Percentiles rank a stretch among this genome's conserved stretches.
Conservation (phyloP, 2,329 filamentous ascomycete genomes). For the Aspergillus sp. region DNA sequence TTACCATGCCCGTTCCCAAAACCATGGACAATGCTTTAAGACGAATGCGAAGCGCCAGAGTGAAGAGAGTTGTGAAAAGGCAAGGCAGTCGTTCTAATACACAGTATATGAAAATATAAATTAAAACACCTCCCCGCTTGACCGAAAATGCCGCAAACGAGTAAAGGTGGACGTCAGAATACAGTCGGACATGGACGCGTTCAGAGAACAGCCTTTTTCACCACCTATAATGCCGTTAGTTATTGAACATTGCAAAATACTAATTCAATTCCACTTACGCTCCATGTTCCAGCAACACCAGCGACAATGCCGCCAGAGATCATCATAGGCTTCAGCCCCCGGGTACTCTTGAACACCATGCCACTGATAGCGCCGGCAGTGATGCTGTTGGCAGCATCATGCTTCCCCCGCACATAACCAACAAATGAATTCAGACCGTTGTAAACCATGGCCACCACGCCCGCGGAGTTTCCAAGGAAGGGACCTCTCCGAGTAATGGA, state of each 20-base stretch:
- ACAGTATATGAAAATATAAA: conserved; percentile 31
- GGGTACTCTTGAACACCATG: conserved; percentile 94
- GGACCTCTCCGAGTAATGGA: conserved; percentile 89
- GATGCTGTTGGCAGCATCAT: conserved; percentile 88
- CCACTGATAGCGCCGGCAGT: conserved; percentile 82
- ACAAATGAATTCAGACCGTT: conserved; percentile 88
- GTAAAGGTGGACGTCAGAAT: conserved; percentile 16
- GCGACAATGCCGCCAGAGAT: conserved; percentile 91
- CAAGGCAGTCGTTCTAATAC: conserved; percentile 40
- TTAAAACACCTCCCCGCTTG: conserved; percentile 27
- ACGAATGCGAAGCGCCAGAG: conserved; percentile 45
- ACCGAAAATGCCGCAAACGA: conserved; percentile 22
- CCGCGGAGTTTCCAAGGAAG: conserved; percentile 93
- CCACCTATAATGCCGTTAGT: conserved; percentile 40
- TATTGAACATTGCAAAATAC: conserved; percentile 3
- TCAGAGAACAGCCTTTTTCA: conserved; percentile 53
- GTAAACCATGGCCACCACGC: conserved; percentile 93
- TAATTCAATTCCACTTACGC: conserved; percentile 62
- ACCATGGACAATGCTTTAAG: conserved; percentile 40
- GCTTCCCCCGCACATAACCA: conserved; percentile 76
- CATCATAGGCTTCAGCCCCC: conserved; percentile 86
- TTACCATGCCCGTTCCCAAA: conserved; percentile 41
- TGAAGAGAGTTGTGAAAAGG: conserved; percentile 39
- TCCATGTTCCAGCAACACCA: conserved; percentile 81
- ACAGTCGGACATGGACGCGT: conserved; percentile 18